Evolutionary conservation across 1,284 basidiomycete genomes (phyloP), one percentile per base, ranked within the genome.

Genomic region (Apiotrichum mycotoxinovorans): DNA sequence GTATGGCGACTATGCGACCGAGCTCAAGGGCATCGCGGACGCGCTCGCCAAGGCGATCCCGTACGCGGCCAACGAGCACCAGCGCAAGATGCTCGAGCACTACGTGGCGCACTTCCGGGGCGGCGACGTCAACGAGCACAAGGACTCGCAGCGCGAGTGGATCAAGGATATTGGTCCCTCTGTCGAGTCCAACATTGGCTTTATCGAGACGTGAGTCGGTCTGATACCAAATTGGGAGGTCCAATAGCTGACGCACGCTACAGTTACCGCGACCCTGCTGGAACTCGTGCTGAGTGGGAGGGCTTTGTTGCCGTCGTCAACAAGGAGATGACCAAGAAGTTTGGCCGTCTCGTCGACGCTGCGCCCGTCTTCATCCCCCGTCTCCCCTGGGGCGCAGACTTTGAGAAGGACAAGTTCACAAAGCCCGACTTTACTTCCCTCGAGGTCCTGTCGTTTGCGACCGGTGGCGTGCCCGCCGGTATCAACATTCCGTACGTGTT

Each of bases 231-330:
- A 30, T 33, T 48, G 33, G 37, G n/a, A n/a, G n/a, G n/a, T n/a
- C n/a, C 46, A 35, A 1, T 26, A 12, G 30, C n/a, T n/a, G n/a
- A n/a, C n/a, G n/a, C n/a, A n/a, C n/a, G n/a, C n/a, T n/a, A n/a
- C 46, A 48, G 46, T 5, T 58, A 60, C 53, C 54, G 52, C 27
- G 89, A 92, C 69, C 90, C 89, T 9, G 69, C 66, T 14, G 74
- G 75, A 1, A 66, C 67, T 1, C 64, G 74, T 8, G 89, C 89
- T 0, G 89, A 91, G 72, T 91, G 88, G 88, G 88, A 91, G 83
- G 89, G 88, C 35, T 92, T 92, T 73, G 89, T 88, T 30, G 89
- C 89, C 7, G 86, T 91, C 63, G 90, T 92, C 49, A 84, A 91
- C 79, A 91, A 91, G 76, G 78, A 83, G 58, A 80, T 89, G 52